A percentile compares a stretch with the other conserved stretches of the same genome.
Conservation (phyloP, 352 stramenopile genomes). For the Phytopythium cucurbitacearum region DNA sequence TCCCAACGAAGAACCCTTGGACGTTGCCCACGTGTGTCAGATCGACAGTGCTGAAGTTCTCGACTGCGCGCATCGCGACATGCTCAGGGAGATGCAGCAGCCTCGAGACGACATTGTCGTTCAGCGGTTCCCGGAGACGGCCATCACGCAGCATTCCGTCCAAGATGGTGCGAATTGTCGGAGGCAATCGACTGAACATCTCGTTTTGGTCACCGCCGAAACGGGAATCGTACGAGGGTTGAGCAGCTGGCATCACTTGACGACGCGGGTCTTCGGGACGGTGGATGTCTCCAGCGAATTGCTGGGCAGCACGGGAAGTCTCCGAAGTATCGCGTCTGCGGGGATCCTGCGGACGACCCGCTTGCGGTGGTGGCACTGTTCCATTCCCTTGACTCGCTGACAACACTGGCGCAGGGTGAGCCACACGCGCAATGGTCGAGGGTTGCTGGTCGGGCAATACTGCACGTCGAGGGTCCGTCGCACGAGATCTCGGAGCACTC, state of each 20-base stretch:
- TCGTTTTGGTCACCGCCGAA: no score
- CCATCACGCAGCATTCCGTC: conserved; percentile 50
- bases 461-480: conserved; percentile 18
- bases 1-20: conserved; percentile 77
- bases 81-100: conserved; percentile 65
- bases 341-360: conserved; percentile 18
- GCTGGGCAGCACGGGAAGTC: no score
- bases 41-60: conserved; percentile 80
- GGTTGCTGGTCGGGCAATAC: conserved; percentile 3
- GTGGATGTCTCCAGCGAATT: no score
- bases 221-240: no score
- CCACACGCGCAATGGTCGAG: not conserved
- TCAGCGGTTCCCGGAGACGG: conserved; percentile 53
- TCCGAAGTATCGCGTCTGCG: conserved; percentile 18
- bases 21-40: conserved; percentile 71
- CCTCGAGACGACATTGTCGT: conserved; percentile 72
- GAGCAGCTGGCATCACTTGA: not conserved
- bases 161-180: conserved; percentile 17
- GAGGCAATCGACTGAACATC: not conserved
- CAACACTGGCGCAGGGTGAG: conserved; percentile 4
- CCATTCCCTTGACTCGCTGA: conserved; percentile 9
- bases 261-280: not conserved
- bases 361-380: conserved; percentile 1
- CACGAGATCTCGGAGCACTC: conserved; percentile 4
- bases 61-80: conserved; percentile 55